Percentiles rank a stretch among this genome's conserved stretches.
phyloP scores from a whole-genome alignment of 345 rosid genomes.

The Citrus glauca region DNA sequence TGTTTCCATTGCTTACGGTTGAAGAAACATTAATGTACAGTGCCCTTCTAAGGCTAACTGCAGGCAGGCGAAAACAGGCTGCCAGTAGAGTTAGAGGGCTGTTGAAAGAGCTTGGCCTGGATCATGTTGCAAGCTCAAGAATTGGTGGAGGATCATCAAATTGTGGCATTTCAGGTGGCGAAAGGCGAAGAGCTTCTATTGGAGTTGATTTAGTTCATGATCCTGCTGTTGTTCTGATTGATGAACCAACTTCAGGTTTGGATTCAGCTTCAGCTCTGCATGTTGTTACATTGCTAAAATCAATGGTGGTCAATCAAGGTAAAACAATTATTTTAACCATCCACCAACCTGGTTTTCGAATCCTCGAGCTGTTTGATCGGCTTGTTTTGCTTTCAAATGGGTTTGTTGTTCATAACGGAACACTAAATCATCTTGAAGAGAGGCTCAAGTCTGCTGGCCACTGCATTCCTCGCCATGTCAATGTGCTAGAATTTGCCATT shows the following conservation, averaged over 20 bases:
- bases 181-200: constrained; percentile 80
- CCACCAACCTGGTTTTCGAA: constrained; percentile 92
- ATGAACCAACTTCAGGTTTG: constrained; percentile 96
- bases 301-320: constrained; percentile 60
- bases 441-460: constrained; percentile 55
- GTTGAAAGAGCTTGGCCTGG: constrained; percentile 70
- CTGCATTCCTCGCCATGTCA: constrained; percentile 58
- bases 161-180: constrained; percentile 86
- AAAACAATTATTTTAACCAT: constrained; percentile 81
- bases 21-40: constrained; percentile 82
- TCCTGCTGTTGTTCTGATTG: constrained; percentile 75
- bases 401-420: constrained; percentile 51
- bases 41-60: constrained; percentile 64
- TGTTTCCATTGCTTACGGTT: constrained; percentile 82
- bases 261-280: constrained; percentile 91
- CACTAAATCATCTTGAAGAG: constrained; percentile 48
- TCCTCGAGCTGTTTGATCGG: constrained; percentile 64
- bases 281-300: constrained; percentile 56
- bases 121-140: constrained; percentile 53
- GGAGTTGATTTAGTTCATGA: constrained; percentile 93
- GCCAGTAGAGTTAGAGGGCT: constrained; percentile 47
- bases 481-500: constrained; percentile 83
- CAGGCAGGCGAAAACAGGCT: constrained; percentile 44
- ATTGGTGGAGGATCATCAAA: constrained; percentile 60
- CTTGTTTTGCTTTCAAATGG: constrained; percentile 75